A percentile compares a stretch with the other conserved stretches of the same genome.
These are phyloP conservation scores for Cyberlindnera galapagoensis DNA, from an alignment of 805 yeast species.

Conservation along the genomic window DNA sequence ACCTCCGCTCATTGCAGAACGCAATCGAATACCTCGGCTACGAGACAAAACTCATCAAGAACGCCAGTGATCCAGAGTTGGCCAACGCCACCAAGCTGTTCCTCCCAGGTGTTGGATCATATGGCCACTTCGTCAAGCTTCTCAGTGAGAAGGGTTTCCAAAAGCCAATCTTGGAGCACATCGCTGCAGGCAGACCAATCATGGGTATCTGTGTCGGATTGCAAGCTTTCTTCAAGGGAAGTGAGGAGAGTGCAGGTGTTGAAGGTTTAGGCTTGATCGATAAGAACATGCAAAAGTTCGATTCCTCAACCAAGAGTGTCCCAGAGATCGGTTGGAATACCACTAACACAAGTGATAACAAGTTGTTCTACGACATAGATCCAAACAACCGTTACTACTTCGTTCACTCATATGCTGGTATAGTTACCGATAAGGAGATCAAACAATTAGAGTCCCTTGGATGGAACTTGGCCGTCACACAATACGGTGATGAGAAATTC, in stretches of 20 bases:
- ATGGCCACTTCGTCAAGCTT: slow-evolving; percentile 84
- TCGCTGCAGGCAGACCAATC: slow-evolving; percentile 71
- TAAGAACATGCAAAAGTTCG: slow-evolving; percentile 54
- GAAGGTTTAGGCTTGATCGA: slow-evolving; percentile 56
- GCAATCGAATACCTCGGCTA: slow-evolving; percentile 80
- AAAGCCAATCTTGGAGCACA: slow-evolving; percentile 59
- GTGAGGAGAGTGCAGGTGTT: slow-evolving; percentile 65
- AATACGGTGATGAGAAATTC: slow-evolving; percentile 73
- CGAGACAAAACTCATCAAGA: slow-evolving; percentile 52
- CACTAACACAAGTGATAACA: slow-evolving; percentile 22
- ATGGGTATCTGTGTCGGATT: slow-evolving; percentile 99
- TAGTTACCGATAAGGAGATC: slow-evolving; percentile 36
- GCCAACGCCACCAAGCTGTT: slow-evolving; percentile 51
- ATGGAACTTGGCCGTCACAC: slow-evolving; percentile 71
- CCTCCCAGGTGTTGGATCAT: slow-evolving; percentile 97
- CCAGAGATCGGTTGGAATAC: slow-evolving; percentile 98
- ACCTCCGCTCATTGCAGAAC: slow-evolving; percentile 80
- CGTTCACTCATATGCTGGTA: slow-evolving; percentile 90
- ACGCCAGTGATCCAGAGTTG: slow-evolving; percentile 46
- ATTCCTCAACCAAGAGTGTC: slow-evolving; percentile 62
- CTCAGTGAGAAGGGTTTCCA: slow-evolving; percentile 55
- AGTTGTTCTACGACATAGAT: slow-evolving; percentile 53
- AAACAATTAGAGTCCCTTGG: slow-evolving; percentile 31
- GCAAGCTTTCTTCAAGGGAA: slow-evolving; percentile 71
- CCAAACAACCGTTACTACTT: slow-evolving; percentile 76